Conservation (phyloP, 2,329 filamentous ascomycete species). For the Aspergillus sp. region DNA sequence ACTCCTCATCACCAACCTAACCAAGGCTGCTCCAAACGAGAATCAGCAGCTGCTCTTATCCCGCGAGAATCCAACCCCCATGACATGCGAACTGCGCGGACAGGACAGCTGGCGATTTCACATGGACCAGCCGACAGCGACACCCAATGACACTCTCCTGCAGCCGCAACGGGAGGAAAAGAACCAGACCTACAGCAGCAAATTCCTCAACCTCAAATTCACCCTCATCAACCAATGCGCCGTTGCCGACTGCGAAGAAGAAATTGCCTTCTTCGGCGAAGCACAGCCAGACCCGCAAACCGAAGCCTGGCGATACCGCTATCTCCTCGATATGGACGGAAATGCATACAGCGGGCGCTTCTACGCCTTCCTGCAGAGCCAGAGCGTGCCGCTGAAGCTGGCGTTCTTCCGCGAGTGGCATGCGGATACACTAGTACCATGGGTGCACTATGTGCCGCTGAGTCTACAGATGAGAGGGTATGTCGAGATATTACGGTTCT, state of each 20-base stretch:
- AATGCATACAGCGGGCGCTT: conserved; percentile 50
- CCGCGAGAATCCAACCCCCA: conserved; percentile 49
- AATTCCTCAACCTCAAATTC: conserved; percentile 73
- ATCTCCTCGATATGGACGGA: conserved; percentile 46
- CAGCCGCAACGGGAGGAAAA: neutral
- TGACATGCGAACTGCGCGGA: conserved; percentile 20
- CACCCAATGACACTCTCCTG: too few relatives aligned
- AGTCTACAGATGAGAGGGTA: conserved; percentile 45
- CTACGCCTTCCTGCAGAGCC: conserved; percentile 44
- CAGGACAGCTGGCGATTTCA: conserved; percentile 1
- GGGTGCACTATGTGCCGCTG: conserved; percentile 51
- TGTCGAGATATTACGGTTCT: conserved; percentile 43
- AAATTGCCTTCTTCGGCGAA: conserved; percentile 67
- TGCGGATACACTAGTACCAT: conserved; percentile 48
- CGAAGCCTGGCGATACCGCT: conserved; percentile 62
- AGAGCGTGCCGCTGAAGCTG: conserved; percentile 44
- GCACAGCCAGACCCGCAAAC: conserved; percentile 59
- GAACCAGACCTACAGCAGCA: conserved; percentile 50
- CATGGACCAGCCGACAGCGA: neutral
- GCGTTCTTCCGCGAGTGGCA: conserved; percentile 52
- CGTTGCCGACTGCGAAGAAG: conserved; percentile 65
- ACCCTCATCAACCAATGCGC: conserved; percentile 80
- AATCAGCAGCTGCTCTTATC: conserved; percentile 15
- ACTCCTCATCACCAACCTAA: conserved; percentile 67
- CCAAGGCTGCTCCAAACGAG: conserved; percentile 44